Evolutionary conservation across 345 rosid species (phyloP).

Genomic region (Anastatica hierochuntica): DNA sequence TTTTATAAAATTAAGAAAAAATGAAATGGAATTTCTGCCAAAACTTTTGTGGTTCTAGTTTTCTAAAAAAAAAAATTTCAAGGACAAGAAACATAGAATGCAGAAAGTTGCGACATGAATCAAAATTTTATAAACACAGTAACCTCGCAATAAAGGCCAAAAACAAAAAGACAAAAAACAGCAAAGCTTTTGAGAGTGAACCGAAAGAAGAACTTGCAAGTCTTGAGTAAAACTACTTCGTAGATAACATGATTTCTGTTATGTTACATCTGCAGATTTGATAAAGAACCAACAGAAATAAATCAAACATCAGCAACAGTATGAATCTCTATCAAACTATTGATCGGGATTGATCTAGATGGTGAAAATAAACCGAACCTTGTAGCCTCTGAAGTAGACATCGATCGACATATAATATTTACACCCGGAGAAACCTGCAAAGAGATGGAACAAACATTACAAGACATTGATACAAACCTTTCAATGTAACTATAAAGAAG

Average conservation of each 20-base stretch:
- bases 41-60: background rate
- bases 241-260: slow-evolving; percentile 3
- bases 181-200: slow-evolving; percentile 6
- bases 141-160: no score
- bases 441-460: background rate
- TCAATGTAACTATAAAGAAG: background rate
- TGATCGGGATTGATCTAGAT: background rate
- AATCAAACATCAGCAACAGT: background rate
- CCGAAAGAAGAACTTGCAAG: slow-evolving; percentile 6
- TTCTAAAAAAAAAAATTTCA: no score
- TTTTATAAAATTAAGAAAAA: no score
- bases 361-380: slow-evolving; percentile 14
- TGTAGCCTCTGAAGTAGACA: slow-evolving; percentile 17
- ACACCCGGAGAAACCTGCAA: slow-evolving; percentile 16
- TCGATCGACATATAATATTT: slow-evolving; percentile 9
- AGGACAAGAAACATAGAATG: background rate
- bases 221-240: no score
- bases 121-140: slow-evolving; percentile 25
- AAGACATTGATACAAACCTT: background rate
- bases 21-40: background rate
- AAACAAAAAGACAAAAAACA: background rate
- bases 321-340: background rate
- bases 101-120: background rate
- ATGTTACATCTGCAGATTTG: slow-evolving; percentile 17
- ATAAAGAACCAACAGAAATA: background rate